Percentiles rank a stretch among this genome's conserved stretches.
Evolutionary conservation across 192 early-diverging fungal species (phyloP).

Genomic region (Linnemannia hyalina): DNA sequence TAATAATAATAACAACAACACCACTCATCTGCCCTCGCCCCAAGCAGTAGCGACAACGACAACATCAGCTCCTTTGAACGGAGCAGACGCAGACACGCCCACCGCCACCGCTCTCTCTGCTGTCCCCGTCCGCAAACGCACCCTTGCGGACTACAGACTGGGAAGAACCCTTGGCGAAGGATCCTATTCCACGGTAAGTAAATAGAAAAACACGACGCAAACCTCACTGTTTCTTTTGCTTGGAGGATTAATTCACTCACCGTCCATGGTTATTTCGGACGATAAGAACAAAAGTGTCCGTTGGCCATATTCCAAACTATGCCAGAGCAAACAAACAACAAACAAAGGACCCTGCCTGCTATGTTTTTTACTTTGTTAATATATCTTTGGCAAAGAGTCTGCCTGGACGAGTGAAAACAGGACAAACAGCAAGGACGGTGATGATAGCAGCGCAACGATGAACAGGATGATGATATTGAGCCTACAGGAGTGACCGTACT

Average conservation of each 20-base stretch:
- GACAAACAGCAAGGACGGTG: neutral
- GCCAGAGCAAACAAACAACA: neutral
- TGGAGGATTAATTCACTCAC: neutral
- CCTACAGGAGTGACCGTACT: too few species aligned
- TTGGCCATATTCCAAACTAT: constrained; percentile 13
- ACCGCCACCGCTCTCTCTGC: constrained; percentile 14
- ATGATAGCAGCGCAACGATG: neutral
- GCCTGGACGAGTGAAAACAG: neutral
- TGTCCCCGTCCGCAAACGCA: constrained; percentile 71
- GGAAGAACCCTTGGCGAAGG: constrained; percentile 92
- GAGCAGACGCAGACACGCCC: neutral
- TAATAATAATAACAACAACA: neutral
- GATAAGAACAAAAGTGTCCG: neutral
- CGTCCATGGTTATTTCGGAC: neutral
- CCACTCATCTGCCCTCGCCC: neutral
- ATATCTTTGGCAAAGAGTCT: neutral
- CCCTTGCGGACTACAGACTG: constrained; percentile 88
- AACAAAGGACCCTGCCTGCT: neutral
- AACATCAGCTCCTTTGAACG: neutral
- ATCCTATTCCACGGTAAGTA: constrained; percentile 89
- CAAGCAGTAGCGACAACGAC: neutral
- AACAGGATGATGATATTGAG: too few species aligned
- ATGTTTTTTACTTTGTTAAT: neutral
- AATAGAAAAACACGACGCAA: neutral
- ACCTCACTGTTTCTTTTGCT: neutral